These are phyloP conservation scores for Ascochyta fabae DNA, from an alignment of 2,329 filamentous ascomycete genomes.

Conservation along the genomic window DNA sequence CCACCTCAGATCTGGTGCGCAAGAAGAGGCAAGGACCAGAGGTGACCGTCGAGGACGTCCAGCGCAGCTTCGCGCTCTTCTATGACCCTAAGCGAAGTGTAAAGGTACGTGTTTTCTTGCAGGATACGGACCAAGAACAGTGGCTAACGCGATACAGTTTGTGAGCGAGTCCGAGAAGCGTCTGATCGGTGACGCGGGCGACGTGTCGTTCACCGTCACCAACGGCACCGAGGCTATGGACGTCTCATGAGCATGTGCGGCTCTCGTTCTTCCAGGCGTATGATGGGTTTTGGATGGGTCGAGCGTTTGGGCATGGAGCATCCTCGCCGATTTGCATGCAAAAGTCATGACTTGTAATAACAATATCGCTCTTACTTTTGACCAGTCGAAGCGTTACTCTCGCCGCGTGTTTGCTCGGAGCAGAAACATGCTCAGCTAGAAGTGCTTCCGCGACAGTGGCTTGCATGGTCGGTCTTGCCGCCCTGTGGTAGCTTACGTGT, in stretches of 20 bases:
- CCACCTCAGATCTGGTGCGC: conserved; percentile 85
- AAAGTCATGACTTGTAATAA: conserved; percentile 18
- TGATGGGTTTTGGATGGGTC: conserved; percentile 25
- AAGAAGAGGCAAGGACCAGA: conserved; percentile 86
- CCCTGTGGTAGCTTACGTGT: conserved; percentile 3
- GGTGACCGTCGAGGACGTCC: conserved; percentile 85
- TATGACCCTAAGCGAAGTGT: conserved; percentile 89
- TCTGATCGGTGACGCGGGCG: conserved; percentile 86
- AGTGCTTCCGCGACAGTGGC: neutral
- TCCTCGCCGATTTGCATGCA: conserved; percentile 5
- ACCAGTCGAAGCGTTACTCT: neutral
- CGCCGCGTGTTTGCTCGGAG: neutral
- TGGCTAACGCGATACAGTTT: conserved; percentile 59
- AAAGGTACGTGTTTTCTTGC: conserved; percentile 54
- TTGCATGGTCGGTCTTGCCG: conserved; percentile 3
- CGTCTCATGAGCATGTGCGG: conserved; percentile 56
- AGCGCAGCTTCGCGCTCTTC: conserved; percentile 92
- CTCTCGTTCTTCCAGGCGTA: conserved; percentile 27
- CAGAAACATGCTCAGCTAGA: neutral
- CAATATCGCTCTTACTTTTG: neutral
- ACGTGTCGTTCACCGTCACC: conserved; percentile 69
- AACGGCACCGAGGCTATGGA: conserved; percentile 73
- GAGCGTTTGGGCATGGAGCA: conserved; percentile 31
- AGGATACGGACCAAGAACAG: neutral
- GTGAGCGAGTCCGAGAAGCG: conserved; percentile 89